phyloP scores from a whole-genome alignment of 2,329 filamentous ascomycete species.

The Penicillium sp. region DNA sequence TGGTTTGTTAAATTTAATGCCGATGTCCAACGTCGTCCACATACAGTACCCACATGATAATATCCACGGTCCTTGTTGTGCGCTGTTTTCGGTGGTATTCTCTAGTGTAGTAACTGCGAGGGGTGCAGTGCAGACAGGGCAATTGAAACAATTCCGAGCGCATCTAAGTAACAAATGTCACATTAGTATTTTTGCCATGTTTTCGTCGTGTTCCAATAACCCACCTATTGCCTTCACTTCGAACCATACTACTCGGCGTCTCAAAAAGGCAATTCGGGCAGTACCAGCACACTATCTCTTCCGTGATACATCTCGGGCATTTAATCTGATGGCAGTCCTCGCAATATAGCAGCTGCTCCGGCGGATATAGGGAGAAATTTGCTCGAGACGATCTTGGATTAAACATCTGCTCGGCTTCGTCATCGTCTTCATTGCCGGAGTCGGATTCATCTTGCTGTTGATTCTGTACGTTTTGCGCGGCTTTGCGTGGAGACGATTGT shows the following conservation, averaged over 20 bases:
- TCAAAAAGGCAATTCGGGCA: constrained; percentile 96
- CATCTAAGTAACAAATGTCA: constrained; percentile 61
- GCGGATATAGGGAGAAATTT: constrained; percentile 86
- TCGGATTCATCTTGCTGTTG: constrained; percentile 30
- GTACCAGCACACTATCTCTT: constrained; percentile 93
- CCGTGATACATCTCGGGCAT: constrained; percentile 83
- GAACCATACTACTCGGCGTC: constrained; percentile 86
- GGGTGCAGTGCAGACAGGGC: constrained; percentile 80
- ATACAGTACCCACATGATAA: constrained; percentile 86
- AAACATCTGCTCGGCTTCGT: constrained; percentile 60
- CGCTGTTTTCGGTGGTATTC: constrained; percentile 40
- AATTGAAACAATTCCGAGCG: constrained; percentile 92
- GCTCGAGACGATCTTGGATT: constrained; percentile 80
- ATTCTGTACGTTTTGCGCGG: constrained; percentile 20
- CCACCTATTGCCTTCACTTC: constrained; percentile 87
- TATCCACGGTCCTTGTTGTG: constrained; percentile 62
- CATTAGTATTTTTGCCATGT: no score
- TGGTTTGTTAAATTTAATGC: constrained; percentile 82
- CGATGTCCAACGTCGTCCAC: constrained; percentile 87
- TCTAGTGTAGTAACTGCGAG: constrained; percentile 71
- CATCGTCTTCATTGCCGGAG: constrained; percentile 67
- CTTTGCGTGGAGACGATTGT: constrained; percentile 20
- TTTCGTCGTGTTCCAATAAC: no score
- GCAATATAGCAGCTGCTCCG: constrained; percentile 92
- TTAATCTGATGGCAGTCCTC: constrained; percentile 96